Base-by-base conservation (phyloP, 805 yeast genomes). In the Barnettozyma pratensis region DNA sequence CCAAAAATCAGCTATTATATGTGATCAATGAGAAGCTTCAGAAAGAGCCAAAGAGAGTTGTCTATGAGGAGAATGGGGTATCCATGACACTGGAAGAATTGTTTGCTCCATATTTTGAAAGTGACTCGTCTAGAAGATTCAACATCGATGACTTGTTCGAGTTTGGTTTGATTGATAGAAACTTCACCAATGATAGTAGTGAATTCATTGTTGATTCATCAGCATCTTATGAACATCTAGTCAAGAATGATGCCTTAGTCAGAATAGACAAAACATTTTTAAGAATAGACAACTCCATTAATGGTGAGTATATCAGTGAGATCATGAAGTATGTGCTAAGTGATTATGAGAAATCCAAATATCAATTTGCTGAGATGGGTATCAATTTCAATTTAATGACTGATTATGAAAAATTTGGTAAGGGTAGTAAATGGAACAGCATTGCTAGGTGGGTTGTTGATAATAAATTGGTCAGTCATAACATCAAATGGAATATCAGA, bases 1-100 rank as follows among this genome's bases (percentile, higher is more conserved):
- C 95, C 58, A 97, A 94, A 68, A 92, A 92, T 66, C 98, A 92
- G 69, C 71, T 70, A 26, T 55, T 69, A 36, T 69, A 66, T 37
- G 65, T 66, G n/a, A 68, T 71, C 19, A 67, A 71, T 61, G 57
- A 59, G 8, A 71, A 69, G 45, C 45, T 71, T 39, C 62, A 58
- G 28, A 50, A 52, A 5, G 74, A 71, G 43, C 70, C 74, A 3
- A 42, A 67, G 7, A 54, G 71, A 42, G 52, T 65, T 6, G 73
- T 70, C 1, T 66, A 62, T 52, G 47, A 45, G 4, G 60, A 59
- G 19, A 54, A 57, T 19, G 67, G 65, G 1, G 50, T 52, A 4
- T 19, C 42, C 6, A 41, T 61, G 45, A 63, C 65, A 1, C 48
- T 69, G 19, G 53, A 28, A n/a, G 55, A 44, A 43, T 38, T 47